Conservation (phyloP, 306 rosid genomes). For the Acacia acuminata region DNA sequence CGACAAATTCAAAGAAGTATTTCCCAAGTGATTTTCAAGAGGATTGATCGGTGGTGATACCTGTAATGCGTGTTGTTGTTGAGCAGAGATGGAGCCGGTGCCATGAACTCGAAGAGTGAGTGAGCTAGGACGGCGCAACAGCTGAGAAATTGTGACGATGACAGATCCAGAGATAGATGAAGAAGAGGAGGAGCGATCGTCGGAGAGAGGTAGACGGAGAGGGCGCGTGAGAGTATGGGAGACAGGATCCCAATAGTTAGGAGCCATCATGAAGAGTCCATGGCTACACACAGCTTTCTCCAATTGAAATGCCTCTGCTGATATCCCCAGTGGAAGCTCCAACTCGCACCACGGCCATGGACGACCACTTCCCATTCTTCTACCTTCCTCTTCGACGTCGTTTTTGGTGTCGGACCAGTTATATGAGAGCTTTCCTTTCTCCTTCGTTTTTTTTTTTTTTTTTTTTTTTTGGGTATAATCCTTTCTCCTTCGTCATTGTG, state of each 20-base stretch:
- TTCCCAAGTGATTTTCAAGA: background rate
- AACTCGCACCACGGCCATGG: constrained; percentile 5
- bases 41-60: background rate
- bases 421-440: background rate
- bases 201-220: constrained; percentile 16
- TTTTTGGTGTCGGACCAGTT: no score
- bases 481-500: background rate
- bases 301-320: constrained; percentile 31
- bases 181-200: background rate
- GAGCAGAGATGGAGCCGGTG: background rate
- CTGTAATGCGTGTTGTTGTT: constrained; percentile 30
- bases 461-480: no score
- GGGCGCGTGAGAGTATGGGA: constrained; percentile 53
- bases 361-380: background rate
- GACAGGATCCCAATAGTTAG: constrained; percentile 52
- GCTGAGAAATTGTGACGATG: constrained; percentile 39
- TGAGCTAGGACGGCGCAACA: background rate
- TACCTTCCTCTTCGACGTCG: background rate
- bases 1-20: background rate
- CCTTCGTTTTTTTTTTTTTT: no score
- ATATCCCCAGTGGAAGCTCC: constrained; percentile 36
- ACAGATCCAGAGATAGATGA: background rate
- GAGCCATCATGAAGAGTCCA: constrained; percentile 65
- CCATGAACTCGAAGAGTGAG: background rate
- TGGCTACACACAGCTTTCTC: constrained; percentile 54